Evolutionary conservation across 1,284 basidiomycete genomes (phyloP), one percentile per base, ranked within the genome.

Genomic region (Leccinum insolens): DNA sequence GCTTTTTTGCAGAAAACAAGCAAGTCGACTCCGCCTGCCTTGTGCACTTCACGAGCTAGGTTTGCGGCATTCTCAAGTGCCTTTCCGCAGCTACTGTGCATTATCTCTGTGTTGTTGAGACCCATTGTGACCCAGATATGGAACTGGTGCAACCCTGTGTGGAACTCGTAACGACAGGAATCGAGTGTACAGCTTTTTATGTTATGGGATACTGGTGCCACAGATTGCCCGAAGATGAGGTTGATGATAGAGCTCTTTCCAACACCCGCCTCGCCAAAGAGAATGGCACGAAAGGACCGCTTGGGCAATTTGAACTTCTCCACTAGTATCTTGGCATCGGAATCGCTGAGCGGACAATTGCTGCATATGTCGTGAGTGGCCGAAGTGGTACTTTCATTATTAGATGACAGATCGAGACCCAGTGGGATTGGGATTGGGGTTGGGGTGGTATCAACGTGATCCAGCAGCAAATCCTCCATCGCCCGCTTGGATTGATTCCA

Each of bases 101-200:
- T 67, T 12, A 67, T 49, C 8, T 59, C 4, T 3, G 20, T n/a
- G 22, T 60, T 69, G 20, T 76, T 73, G 60, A 78, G 63, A 17
- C 75, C 75, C 9, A 77, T 75, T 15, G 81, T 82, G 61, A 83
- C 81, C 77, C 77, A 83, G 46, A 82, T 64, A 4, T 65, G 64
- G 65, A 78, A 76, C 52, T 71, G 64, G 39, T 69, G 66, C 34
- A 65, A 20, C 61, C 70, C 70, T 3, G 71, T 69, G n/a, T 68
- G 67, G 62, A 77, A 44, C 49, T 67, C 55, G 58, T 79, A 68
- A 12, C 65, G 41, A 39, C 37, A 9, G 9, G 65, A 73, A 14
- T 69, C 67, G 65, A 78, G 34, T 7, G 76, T 79, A 44, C 75
- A 79, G 60, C 70, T 64, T 1, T 65, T 15, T 44, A 70, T 41